Evolutionary conservation across 1,284 basidiomycete genomes (phyloP).

Genomic region (Anthracocystis setariae): DNA sequence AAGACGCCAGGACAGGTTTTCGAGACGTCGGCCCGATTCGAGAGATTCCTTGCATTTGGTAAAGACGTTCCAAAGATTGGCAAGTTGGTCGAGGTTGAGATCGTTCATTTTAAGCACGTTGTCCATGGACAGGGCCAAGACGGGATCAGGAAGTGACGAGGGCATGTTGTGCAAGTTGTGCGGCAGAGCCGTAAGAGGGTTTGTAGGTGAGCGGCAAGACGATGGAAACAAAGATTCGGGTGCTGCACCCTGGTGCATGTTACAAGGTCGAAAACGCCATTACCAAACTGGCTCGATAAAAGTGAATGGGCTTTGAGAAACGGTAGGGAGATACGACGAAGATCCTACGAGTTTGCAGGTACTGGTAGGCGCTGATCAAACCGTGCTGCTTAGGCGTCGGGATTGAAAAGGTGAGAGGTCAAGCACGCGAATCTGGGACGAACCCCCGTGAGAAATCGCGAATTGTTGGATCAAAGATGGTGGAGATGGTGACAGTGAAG

Average conservation of each 20-base stretch:
- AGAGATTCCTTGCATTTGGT: slow-evolving; percentile 82
- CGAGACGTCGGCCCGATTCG: slow-evolving; percentile 79
- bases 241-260: slow-evolving; percentile 34
- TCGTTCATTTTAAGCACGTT: slow-evolving; percentile 55
- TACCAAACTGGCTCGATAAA: slow-evolving; percentile 12
- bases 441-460: not conserved
- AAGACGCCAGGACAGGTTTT: slow-evolving; percentile 85
- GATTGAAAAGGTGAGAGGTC: not conserved
- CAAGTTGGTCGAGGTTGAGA: slow-evolving; percentile 55
- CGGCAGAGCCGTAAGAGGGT: slow-evolving; percentile 7
- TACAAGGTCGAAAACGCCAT: slow-evolving; percentile 31
- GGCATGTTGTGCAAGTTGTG: slow-evolving; percentile 34
- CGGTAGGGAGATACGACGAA: not conserved
- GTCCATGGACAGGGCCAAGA: slow-evolving; percentile 57
- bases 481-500: slow-evolving; percentile 3
- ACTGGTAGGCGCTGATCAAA: no score
- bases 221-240: slow-evolving; percentile 2
- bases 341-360: no score
- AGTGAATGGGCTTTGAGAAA: not conserved
- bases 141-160: slow-evolving; percentile 49
- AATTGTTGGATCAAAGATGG: not conserved
- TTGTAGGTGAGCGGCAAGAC: slow-evolving; percentile 1
- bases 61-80: slow-evolving; percentile 73
- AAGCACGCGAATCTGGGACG: not conserved
- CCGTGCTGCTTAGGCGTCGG: no score